Conservation (phyloP, 140 eudicot genomes). For the Ambrosia hybrid region DNA sequence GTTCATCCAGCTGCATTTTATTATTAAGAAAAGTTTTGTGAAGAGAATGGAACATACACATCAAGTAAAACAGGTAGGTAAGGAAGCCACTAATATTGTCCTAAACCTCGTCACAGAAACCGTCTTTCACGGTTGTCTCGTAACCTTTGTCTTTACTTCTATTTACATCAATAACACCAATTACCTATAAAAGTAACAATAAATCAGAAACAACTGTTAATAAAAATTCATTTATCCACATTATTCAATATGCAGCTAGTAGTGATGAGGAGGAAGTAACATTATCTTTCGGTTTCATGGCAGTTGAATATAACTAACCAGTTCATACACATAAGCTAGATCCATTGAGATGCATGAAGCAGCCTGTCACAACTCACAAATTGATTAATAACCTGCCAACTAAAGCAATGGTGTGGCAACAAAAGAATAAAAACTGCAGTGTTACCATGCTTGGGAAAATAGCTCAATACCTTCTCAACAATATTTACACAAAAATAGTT, state of each 20-base stretch:
- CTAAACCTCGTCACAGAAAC: slow-evolving; percentile 89
- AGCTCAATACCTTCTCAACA: neutral
- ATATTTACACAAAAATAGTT: slow-evolving; percentile 21
- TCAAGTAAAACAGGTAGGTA: neutral
- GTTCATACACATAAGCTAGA: neutral
- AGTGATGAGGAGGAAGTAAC: slow-evolving; percentile 13
- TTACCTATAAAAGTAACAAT: slow-evolving; percentile 49
- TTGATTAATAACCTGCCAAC: neutral
- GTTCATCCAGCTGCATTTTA: slow-evolving; percentile 80
- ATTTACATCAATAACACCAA: slow-evolving; percentile 83
- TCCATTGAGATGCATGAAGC: slow-evolving; percentile 8
- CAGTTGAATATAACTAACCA: neutral
- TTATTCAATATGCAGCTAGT: neutral
- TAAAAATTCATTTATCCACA: neutral
- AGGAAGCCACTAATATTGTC: slow-evolving; percentile 19
- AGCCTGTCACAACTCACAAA: neutral
- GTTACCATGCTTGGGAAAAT: neutral
- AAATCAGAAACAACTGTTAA: slow-evolving; percentile 7
- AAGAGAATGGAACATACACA: slow-evolving; percentile 17
- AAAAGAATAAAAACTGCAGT: neutral
- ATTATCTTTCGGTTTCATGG: neutral
- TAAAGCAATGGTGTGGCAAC: neutral
- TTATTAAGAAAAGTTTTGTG: slow-evolving; percentile 16
- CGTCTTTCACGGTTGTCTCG: slow-evolving; percentile 83
- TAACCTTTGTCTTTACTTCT: slow-evolving; percentile 86